Evolutionary conservation across 306 rosid species (phyloP).

Genomic region (Mimosa pudica): DNA sequence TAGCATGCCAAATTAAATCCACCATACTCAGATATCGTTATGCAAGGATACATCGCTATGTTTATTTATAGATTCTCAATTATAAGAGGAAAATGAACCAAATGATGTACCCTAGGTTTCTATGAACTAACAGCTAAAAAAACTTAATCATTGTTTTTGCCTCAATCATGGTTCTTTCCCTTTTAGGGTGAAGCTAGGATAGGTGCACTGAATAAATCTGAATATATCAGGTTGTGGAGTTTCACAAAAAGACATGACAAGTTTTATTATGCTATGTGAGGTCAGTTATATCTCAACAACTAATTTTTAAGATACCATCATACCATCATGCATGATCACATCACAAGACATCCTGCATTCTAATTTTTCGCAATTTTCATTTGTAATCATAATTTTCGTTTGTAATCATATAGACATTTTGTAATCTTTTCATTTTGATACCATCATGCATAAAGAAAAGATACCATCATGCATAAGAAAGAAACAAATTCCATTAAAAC

Average conservation of each 20-base stretch:
- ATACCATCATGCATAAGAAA: not conserved
- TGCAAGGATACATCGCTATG: not conserved
- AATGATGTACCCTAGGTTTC: conserved; percentile 8
- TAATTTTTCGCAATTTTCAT: too few species aligned
- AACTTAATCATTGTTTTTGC: not conserved
- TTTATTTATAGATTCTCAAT: conserved; percentile 30
- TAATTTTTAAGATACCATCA: not conserved
- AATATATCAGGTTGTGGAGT: not conserved
- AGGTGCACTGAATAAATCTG: not conserved
- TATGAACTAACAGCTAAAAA: conserved; percentile 23
- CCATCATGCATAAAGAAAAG: too few species aligned
- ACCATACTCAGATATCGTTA: conserved; percentile 7
- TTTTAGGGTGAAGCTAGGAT: not conserved
- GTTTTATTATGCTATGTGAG: not conserved
- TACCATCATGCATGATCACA: too few species aligned
- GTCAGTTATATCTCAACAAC: not conserved
- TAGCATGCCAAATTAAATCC: not conserved
- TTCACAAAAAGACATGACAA: not conserved
- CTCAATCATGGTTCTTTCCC: not conserved
- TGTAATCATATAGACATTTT: too few species aligned
- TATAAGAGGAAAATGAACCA: conserved; percentile 27
- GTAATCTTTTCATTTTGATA: too few species aligned
- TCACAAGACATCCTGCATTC: too few species aligned
- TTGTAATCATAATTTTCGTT: too few species aligned
- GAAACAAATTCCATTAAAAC: not conserved